Conservation (phyloP, 352 stramenopile genomes). For the Phytophthora pinifolia region DNA sequence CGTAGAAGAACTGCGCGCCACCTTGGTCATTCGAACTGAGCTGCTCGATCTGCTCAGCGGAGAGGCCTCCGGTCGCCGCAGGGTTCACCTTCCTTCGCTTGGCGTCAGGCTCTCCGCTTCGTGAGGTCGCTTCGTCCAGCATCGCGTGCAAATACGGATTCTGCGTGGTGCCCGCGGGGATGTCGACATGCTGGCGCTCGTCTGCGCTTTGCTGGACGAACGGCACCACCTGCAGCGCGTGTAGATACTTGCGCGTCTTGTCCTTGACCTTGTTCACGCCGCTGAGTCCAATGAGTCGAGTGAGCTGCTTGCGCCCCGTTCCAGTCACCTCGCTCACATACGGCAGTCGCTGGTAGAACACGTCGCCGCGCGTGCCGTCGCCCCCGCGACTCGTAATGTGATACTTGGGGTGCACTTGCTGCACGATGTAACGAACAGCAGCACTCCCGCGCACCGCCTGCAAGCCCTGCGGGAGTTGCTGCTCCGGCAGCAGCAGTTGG, state of each 20-base stretch:
- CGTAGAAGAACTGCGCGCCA: constrained; percentile 74
- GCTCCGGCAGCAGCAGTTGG: constrained; percentile 54
- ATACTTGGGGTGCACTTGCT: constrained; percentile 64
- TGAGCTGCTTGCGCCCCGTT: constrained; percentile 59
- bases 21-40: constrained; percentile 49
- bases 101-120: constrained; percentile 23
- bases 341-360: constrained; percentile 80
- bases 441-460: constrained; percentile 35
- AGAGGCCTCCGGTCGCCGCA: constrained; percentile 36
- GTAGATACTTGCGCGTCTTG: constrained; percentile 80
- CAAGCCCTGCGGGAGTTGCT: constrained; percentile 57
- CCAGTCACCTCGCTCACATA: constrained; percentile 64
- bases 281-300: constrained; percentile 69
- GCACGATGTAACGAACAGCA: constrained; percentile 34
- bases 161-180: constrained; percentile 70
- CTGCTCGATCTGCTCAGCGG: constrained; percentile 62
- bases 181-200: constrained; percentile 43
- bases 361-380: constrained; percentile 29
- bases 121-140: constrained; percentile 22
- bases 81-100: constrained; percentile 49
- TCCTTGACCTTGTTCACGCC: constrained; percentile 61
- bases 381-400: constrained; percentile 66
- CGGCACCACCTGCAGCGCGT: constrained; percentile 67
- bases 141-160: constrained; percentile 59
- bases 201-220: constrained; percentile 30